Evolutionary conservation across 2,329 filamentous ascomycete genomes (phyloP).

Genomic region (Alternaria arbusti): DNA sequence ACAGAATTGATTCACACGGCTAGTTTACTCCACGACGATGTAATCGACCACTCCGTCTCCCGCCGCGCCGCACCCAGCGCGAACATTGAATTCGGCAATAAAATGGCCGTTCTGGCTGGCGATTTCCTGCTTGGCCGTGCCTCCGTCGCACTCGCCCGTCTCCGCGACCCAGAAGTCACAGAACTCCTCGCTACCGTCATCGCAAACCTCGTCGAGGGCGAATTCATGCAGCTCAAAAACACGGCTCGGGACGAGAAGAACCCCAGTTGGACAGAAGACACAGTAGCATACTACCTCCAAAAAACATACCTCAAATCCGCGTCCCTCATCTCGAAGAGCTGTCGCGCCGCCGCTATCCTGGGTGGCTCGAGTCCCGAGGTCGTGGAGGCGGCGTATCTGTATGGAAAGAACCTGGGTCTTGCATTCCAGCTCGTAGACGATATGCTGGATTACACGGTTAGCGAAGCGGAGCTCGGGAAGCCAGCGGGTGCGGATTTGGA

Average conservation of each 20-base stretch:
- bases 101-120: conserved; percentile 98
- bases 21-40: conserved; percentile 95
- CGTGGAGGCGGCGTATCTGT: conserved; percentile 88
- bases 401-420: conserved; percentile 90
- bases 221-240: conserved; percentile 99
- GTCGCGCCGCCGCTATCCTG: conserved; percentile 85
- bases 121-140: conserved; percentile 93
- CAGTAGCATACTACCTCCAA: conserved; percentile 90
- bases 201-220: conserved; percentile 95
- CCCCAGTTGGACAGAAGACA: conserved; percentile 85
- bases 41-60: conserved; percentile 90
- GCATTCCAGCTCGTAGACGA: conserved; percentile 98
- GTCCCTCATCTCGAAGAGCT: conserved; percentile 94
- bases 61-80: conserved; percentile 85
- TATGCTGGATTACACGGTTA: conserved; percentile 94
- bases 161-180: conserved; percentile 91
- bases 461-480: conserved; percentile 85
- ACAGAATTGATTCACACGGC: conserved; percentile 97
- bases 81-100: conserved; percentile 96
- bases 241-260: conserved; percentile 86
- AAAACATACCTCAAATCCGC: conserved; percentile 99
- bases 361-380: conserved; percentile 78
- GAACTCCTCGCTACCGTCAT: conserved; percentile 96
- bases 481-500: conserved; percentile 94
- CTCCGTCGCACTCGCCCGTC: conserved; percentile 87